These are phyloP conservation scores for Fusarium decemcellulare DNA, from an alignment of 2,329 filamentous ascomycete species.

Conservation along the genomic window DNA sequence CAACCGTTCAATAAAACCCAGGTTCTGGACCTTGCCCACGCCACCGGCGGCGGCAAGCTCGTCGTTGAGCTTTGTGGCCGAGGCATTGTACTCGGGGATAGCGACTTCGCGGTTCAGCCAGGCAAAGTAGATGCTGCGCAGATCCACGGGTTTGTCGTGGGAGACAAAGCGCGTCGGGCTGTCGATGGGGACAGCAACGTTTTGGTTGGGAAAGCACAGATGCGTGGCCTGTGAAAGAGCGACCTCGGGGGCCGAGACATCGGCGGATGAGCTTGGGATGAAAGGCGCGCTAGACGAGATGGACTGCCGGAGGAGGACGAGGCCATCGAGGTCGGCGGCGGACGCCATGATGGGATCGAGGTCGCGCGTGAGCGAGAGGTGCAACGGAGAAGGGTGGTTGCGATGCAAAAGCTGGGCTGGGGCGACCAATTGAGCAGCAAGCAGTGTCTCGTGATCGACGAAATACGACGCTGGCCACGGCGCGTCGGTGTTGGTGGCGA, in stretches of 20 bases:
- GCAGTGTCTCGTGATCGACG: not conserved
- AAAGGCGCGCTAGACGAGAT: conserved; percentile 81
- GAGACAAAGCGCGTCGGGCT: conserved; percentile 89
- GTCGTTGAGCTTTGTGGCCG: conserved; percentile 84
- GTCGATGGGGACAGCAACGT: conserved; percentile 77
- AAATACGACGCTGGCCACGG: conserved; percentile 5
- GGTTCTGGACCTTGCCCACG: conserved; percentile 82
- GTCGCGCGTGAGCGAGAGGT: conserved; percentile 14
- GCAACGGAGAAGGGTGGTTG: not conserved
- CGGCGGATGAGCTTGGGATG: conserved; percentile 79
- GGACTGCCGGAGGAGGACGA: conserved; percentile 86
- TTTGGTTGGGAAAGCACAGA: conserved; percentile 78
- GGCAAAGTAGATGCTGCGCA: conserved; percentile 96
- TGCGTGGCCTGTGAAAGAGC: conserved; percentile 82
- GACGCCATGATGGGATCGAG: conserved; percentile 63
- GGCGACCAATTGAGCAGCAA: not conserved
- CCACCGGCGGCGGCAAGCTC: conserved; percentile 75
- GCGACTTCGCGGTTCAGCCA: conserved; percentile 94
- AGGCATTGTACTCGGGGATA: conserved; percentile 92
- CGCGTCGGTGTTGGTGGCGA: conserved; percentile 2
- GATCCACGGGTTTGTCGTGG: conserved; percentile 80
- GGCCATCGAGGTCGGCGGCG: conserved; percentile 77
- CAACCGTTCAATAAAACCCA: conserved; percentile 91
- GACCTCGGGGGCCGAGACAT: conserved; percentile 73
- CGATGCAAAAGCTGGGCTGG: not conserved